Evolutionary conservation across 768 basidiomycete species (phyloP).

Genomic region (Bullera alba): DNA sequence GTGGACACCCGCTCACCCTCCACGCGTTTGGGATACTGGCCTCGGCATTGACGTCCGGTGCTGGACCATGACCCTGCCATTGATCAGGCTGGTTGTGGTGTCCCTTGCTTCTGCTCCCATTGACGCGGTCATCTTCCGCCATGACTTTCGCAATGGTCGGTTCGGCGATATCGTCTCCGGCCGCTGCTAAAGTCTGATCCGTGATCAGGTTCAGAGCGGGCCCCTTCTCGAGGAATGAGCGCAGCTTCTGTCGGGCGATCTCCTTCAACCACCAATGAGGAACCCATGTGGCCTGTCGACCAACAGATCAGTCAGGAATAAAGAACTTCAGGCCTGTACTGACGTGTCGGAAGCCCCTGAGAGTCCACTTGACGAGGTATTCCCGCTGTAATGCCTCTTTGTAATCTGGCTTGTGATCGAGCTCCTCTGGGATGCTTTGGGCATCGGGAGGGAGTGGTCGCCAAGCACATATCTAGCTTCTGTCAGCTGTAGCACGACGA

Average conservation of each 20-base stretch:
- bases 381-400: slow-evolving; percentile 70
- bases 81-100: slow-evolving; percentile 6
- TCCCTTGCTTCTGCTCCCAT: slow-evolving; percentile 44
- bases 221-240: slow-evolving; percentile 67
- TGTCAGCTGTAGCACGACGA: background rate
- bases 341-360: slow-evolving; percentile 61
- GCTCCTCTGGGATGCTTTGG: slow-evolving; percentile 51
- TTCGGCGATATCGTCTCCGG: slow-evolving; percentile 33
- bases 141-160: slow-evolving; percentile 35
- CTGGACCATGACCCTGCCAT: slow-evolving; percentile 49
- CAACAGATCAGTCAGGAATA: background rate
- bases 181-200: slow-evolving; percentile 38
- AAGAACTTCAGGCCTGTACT: slow-evolving; percentile 43
- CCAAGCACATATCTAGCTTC: slow-evolving; percentile 72
- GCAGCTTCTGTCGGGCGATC: slow-evolving; percentile 60
- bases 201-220: slow-evolving; percentile 61
- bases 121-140: slow-evolving; percentile 47
- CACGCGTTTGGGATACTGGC: slow-evolving; percentile 66
- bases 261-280: slow-evolving; percentile 83
- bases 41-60: slow-evolving; percentile 59
- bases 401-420: slow-evolving; percentile 51
- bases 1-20: slow-evolving; percentile 47
- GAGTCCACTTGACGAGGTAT: slow-evolving; percentile 86
- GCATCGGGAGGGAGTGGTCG: slow-evolving; percentile 67
- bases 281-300: slow-evolving; percentile 63